Evolutionary conservation across 805 yeast genomes (phyloP).

Genomic region (Ogataea paraovalis): DNA sequence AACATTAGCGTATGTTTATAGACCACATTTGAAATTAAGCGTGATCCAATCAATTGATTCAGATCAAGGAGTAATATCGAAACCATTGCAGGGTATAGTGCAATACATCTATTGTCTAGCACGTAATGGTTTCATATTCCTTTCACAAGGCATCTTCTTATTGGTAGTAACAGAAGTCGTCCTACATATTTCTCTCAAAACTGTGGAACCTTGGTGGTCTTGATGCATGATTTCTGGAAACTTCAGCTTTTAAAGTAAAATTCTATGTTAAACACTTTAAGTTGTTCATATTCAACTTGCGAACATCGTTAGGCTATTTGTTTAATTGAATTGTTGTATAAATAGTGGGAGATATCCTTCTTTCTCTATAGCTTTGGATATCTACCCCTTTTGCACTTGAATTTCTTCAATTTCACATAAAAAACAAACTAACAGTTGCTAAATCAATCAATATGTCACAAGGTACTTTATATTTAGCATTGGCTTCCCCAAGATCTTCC

Average conservation of each 20-base stretch:
- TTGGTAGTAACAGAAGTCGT: neutral
- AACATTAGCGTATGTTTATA: too few relatives aligned
- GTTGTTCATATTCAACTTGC: too few relatives aligned
- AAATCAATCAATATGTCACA: conserved; percentile 4
- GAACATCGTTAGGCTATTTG: neutral
- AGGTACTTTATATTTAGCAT: conserved; percentile 8
- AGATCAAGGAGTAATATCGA: too few relatives aligned
- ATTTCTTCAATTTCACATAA: neutral
- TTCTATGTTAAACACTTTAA: neutral
- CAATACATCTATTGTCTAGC: neutral
- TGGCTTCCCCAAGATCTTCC: conserved; percentile 32
- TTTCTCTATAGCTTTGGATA: too few relatives aligned
- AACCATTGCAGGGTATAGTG: too few relatives aligned
- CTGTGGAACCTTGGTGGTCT: neutral
- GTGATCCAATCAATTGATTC: too few relatives aligned
- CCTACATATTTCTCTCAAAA: neutral
- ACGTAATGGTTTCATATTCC: neutral
- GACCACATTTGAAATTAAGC: too few relatives aligned
- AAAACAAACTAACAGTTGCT: neutral
- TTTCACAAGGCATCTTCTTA: neutral
- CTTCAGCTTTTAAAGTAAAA: neutral
- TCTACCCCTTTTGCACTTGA: too few relatives aligned
- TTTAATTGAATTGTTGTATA: neutral
- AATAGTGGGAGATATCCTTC: neutral
- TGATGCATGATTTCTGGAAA: neutral